These are phyloP conservation scores for Solanum arcanum DNA, from an alignment of 257 asterid species.

Conservation along the genomic window DNA sequence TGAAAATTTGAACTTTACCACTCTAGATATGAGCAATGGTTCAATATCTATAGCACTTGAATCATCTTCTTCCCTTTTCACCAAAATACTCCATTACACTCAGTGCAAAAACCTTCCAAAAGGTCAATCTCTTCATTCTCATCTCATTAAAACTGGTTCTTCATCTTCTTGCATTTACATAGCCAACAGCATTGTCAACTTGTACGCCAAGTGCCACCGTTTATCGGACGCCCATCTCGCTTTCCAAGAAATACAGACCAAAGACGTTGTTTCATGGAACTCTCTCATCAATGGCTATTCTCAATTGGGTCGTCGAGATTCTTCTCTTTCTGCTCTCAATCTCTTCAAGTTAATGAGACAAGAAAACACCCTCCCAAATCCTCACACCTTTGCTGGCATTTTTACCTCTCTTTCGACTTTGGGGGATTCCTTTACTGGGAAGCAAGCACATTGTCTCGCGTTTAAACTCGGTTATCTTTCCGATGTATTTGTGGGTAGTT, in stretches of 20 bases:
- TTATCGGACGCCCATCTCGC: constrained; percentile 38
- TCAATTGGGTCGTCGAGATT: constrained; percentile 28
- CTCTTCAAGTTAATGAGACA: constrained; percentile 43
- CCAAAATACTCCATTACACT: constrained; percentile 41
- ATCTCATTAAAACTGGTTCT: constrained; percentile 49
- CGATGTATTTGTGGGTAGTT: constrained; percentile 67
- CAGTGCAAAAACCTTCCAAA: constrained; percentile 19
- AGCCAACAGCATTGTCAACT: constrained; percentile 50
- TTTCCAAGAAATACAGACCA: constrained; percentile 39
- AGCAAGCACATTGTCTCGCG: constrained; percentile 42
- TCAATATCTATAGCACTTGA: constrained; percentile 20
- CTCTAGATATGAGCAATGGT: constrained; percentile 35
- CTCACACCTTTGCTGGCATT: constrained; percentile 63
- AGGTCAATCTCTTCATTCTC: constrained; percentile 53
- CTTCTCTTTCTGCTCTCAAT: constrained; percentile 35
- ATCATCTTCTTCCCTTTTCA: constrained; percentile 28
- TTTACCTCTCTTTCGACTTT: constrained; percentile 42
- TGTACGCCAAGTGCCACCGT: constrained; percentile 61
- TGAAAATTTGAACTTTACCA: background rate
- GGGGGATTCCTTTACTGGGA: constrained; percentile 25
- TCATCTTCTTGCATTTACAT: constrained; percentile 31
- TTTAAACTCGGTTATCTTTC: constrained; percentile 18
- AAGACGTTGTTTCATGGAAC: constrained; percentile 56
- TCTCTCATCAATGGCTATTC: constrained; percentile 64
- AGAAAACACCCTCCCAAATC: constrained; percentile 30